These are phyloP conservation scores for Blastocladiella britannica DNA, from an alignment of 192 early-diverging fungal species.

Conservation along the genomic window DNA sequence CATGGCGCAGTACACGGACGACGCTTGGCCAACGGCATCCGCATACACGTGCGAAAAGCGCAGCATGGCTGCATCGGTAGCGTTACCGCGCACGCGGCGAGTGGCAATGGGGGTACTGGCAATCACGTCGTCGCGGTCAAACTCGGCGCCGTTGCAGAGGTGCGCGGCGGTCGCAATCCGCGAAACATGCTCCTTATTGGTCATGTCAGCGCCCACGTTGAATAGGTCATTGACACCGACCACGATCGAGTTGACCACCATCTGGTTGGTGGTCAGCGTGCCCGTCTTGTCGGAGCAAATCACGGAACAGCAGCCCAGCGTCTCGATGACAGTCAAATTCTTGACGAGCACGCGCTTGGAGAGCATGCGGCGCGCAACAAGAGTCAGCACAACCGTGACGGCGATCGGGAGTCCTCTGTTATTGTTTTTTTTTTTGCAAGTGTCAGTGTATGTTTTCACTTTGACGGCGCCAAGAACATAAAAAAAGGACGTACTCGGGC, in stretches of 20 bases:
- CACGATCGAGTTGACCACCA: constrained; percentile 31
- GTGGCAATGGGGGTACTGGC: constrained; percentile 32
- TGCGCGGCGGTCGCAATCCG: constrained; percentile 18
- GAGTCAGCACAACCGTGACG: constrained; percentile 49
- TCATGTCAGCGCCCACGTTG: background rate
- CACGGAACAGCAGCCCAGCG: constrained; percentile 57
- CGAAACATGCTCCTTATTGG: background rate
- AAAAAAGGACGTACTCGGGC: constrained; percentile 26
- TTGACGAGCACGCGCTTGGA: constrained; percentile 50
- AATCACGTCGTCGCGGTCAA: constrained; percentile 24
- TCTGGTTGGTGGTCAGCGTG: constrained; percentile 60
- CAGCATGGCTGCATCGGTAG: constrained; percentile 66
- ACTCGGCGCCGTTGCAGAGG: constrained; percentile 47
- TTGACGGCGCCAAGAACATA: background rate
- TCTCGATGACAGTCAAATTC: constrained; percentile 69
- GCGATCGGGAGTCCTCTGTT: constrained; percentile 64
- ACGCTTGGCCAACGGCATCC: constrained; percentile 5
- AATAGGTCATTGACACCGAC: constrained; percentile 8
- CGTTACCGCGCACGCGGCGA: constrained; percentile 50
- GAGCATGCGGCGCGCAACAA: constrained; percentile 58
- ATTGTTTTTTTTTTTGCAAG: too few relatives aligned
- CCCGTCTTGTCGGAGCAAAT: constrained; percentile 81
- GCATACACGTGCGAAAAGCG: constrained; percentile 32
- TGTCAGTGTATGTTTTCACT: background rate
- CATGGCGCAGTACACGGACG: constrained; percentile 13